A percentile compares a stretch with the other conserved stretches of the same genome.
Evolutionary conservation across 768 basidiomycete species (phyloP).

Genomic region (Serendipita sp.): DNA sequence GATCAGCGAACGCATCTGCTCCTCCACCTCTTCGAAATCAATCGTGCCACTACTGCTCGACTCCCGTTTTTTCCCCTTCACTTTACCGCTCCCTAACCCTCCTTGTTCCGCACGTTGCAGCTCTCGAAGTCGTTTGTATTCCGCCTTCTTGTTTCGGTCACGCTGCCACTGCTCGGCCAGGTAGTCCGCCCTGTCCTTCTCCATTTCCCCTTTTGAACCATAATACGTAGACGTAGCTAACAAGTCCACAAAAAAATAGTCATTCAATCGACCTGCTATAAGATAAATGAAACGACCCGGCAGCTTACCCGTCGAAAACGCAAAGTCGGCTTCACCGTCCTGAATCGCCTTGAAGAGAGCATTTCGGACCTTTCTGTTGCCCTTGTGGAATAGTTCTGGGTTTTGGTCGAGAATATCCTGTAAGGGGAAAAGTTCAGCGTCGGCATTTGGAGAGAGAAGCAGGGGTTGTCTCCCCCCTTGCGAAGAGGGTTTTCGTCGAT

Average conservation of each 20-base stretch:
- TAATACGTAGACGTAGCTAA: slow-evolving; percentile 36
- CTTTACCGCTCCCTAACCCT: slow-evolving; percentile 8
- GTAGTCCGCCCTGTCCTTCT: slow-evolving; percentile 31
- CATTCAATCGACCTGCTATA: slow-evolving; percentile 19
- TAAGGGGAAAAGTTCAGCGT: background rate
- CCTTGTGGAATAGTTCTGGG: slow-evolving; percentile 29
- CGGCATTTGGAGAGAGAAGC: too few relatives aligned
- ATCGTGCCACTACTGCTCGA: slow-evolving; percentile 17
- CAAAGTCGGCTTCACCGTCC: slow-evolving; percentile 29
- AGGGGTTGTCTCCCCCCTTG: too few relatives aligned
- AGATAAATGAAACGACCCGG: slow-evolving; percentile 15
- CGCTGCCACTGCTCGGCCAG: slow-evolving; percentile 59
- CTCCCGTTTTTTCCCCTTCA: background rate
- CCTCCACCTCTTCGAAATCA: slow-evolving; percentile 7
- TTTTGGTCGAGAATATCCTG: slow-evolving; percentile 54
- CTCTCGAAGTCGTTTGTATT: slow-evolving; percentile 46
- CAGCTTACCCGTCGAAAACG: slow-evolving; percentile 9
- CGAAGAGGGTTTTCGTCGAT: background rate
- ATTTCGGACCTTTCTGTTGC: slow-evolving; percentile 36
- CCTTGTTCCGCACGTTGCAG: slow-evolving; percentile 32
- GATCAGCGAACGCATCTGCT: background rate
- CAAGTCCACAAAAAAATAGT: slow-evolving; percentile 19
- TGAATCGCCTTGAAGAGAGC: slow-evolving; percentile 42
- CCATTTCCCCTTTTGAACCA: too few relatives aligned
- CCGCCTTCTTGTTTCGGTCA: slow-evolving; percentile 75